phyloP scores from a whole-genome alignment of 2,329 filamentous ascomycete species.

The Neodidymelliopsis sp. region DNA sequence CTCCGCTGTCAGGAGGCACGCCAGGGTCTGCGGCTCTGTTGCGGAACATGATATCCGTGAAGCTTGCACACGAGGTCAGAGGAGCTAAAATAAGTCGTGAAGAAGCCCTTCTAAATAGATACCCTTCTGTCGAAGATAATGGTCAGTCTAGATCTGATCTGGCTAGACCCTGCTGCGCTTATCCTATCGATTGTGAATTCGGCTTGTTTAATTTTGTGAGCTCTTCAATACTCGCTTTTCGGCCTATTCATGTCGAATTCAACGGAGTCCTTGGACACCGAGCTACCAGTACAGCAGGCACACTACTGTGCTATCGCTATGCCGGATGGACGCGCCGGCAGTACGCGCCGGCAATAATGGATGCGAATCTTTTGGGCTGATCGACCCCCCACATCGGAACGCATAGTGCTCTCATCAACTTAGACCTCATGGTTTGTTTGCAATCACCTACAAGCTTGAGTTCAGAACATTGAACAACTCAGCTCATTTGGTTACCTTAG shows the following conservation, averaged over 20 bases:
- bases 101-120: too few species aligned
- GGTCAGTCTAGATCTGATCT: too few species aligned
- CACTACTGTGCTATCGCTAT: conserved; percentile 1
- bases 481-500: too few species aligned
- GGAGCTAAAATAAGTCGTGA: too few species aligned
- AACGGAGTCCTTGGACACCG: background rate
- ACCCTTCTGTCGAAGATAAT: too few species aligned
- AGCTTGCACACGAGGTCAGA: too few species aligned
- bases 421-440: background rate
- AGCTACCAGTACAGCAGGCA: background rate
- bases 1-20: background rate
- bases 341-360: conserved; percentile 3
- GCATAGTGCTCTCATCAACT: background rate
- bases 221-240: too few species aligned
- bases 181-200: too few species aligned
- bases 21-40: background rate
- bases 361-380: background rate
- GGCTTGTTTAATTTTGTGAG: too few species aligned
- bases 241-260: too few species aligned
- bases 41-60: background rate
- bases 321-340: conserved; percentile 5
- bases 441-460: background rate
- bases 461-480: background rate
- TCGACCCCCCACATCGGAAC: conserved; percentile 14
- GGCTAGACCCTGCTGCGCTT: too few species aligned